These are phyloP conservation scores for Cucurbita pepo DNA, from an alignment of 306 rosid species.

Conservation along the genomic window DNA sequence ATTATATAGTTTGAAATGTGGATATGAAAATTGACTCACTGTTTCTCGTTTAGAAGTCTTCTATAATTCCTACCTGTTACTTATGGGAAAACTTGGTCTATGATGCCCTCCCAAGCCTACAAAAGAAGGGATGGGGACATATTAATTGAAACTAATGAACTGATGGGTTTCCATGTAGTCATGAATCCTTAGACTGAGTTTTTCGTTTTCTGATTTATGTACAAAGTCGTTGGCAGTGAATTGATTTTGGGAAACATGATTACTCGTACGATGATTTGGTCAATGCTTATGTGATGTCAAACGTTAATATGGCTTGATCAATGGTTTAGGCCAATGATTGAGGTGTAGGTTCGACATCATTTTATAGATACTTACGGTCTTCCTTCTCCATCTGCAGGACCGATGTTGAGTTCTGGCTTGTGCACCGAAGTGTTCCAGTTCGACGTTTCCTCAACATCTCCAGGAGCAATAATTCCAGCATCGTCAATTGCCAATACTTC, in stretches of 20 bases:
- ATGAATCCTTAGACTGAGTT: not conserved
- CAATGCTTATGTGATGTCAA: not conserved
- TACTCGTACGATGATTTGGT: not conserved
- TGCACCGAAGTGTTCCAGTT: slow-evolving; percentile 97
- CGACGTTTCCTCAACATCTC: slow-evolving; percentile 50
- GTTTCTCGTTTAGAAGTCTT: not conserved
- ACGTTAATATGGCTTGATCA: not conserved
- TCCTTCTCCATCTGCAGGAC: slow-evolving; percentile 37
- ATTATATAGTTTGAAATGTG: not conserved
- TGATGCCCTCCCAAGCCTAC: not conserved
- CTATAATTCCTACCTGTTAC: not conserved
- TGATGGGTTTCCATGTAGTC: not conserved
- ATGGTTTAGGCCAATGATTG: not conserved
- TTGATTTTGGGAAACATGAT: not conserved
- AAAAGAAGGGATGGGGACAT: not conserved
- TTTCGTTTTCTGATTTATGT: not conserved
- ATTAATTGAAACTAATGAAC: not conserved
- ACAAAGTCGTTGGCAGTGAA: not conserved
- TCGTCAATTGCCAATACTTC: slow-evolving; percentile 46
- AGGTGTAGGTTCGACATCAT: not conserved
- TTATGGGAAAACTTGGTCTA: not conserved
- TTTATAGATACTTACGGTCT: slow-evolving; percentile 5
- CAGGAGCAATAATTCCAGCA: slow-evolving; percentile 85
- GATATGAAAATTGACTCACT: not conserved
- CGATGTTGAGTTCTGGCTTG: slow-evolving; percentile 90